A percentile compares a stretch with the other conserved stretches of the same genome.
phyloP scores from a whole-genome alignment of 192 early-diverging fungal genomes.

The Coemansia sp. region DNA sequence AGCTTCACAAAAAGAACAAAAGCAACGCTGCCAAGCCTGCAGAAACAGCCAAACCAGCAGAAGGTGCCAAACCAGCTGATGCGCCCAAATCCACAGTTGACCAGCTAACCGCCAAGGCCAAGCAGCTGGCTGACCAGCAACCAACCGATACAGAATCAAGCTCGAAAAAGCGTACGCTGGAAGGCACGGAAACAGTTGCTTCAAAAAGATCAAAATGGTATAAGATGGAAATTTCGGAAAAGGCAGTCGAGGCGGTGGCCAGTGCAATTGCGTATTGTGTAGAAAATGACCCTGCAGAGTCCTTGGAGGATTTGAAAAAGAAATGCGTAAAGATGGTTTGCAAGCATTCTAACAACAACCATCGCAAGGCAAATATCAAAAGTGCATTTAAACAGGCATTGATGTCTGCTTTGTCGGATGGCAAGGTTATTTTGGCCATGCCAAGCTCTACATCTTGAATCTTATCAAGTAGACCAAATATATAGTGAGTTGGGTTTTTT shows the following conservation, averaged over 20 bases:
- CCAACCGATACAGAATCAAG: neutral
- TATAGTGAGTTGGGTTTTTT: too few species aligned
- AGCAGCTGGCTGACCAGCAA: constrained; percentile 5
- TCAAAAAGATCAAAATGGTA: constrained; percentile 34
- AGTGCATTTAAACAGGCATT: constrained; percentile 31
- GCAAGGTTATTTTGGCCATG: constrained; percentile 10
- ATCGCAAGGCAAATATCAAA: constrained; percentile 30
- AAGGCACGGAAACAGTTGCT: constrained; percentile 4
- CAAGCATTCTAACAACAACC: constrained; percentile 22
- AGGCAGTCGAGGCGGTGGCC: constrained; percentile 21
- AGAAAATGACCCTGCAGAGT: neutral
- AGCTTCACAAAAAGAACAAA: constrained; percentile 25
- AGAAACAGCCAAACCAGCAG: constrained; percentile 2
- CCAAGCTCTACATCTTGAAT: neutral
- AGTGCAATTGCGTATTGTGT: constrained; percentile 19
- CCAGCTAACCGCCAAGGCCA: constrained; percentile 33
- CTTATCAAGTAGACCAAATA: too few species aligned
- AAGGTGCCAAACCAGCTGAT: neutral
- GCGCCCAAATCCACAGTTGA: constrained; percentile 33
- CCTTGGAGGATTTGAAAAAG: constrained; percentile 31
- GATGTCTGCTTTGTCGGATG: constrained; percentile 23
- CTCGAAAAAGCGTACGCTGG: constrained; percentile 22
- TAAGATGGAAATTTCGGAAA: constrained; percentile 8
- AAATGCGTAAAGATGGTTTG: constrained; percentile 29
- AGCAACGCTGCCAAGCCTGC: neutral